Conservation (phyloP, 1,139 yeast species). For the Saccharomyces hybrid region DNA sequence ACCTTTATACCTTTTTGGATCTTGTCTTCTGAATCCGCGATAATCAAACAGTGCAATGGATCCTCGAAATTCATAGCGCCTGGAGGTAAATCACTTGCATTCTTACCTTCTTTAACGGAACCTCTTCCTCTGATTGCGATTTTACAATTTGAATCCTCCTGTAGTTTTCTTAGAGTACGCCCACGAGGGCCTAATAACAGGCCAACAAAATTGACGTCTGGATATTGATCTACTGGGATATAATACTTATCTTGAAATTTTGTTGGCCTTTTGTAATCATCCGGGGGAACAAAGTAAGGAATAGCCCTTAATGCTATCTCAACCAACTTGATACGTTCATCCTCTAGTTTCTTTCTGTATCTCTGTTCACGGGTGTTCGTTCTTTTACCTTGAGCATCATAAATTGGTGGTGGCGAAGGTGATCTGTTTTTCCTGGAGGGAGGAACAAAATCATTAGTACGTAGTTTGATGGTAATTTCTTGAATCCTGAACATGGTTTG, state of each 20-base stretch:
- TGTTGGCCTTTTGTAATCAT: conserved; percentile 65
- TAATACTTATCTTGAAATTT: conserved; percentile 74
- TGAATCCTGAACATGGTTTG: conserved; percentile 69
- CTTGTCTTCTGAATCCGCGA: conserved; percentile 75
- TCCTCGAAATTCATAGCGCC: conserved; percentile 54
- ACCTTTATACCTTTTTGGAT: conserved; percentile 68
- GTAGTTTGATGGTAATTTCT: conserved; percentile 61
- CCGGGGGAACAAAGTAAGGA: conserved; percentile 77
- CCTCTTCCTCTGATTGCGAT: conserved; percentile 91
- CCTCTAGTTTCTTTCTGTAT: conserved; percentile 53
- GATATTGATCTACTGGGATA: conserved; percentile 81
- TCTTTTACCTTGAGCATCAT: conserved; percentile 76
- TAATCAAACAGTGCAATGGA: conserved; percentile 81
- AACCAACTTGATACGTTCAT: conserved; percentile 71
- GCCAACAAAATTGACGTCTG: conserved; percentile 90
- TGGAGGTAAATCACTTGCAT: conserved; percentile 40
- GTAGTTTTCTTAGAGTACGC: conserved; percentile 72
- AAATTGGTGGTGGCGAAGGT: conserved; percentile 90
- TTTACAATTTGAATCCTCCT: conserved; percentile 75
- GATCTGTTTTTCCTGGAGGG: conserved; percentile 42
- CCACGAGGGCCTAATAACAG: conserved; percentile 93
- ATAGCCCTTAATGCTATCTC: conserved; percentile 64
- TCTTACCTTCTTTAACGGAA: conserved; percentile 87
- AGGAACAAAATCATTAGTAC: conserved; percentile 38
- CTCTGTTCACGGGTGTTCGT: conserved; percentile 75